phyloP scores from a whole-genome alignment of 768 basidiomycete genomes.

The Calocera viscosa region DNA sequence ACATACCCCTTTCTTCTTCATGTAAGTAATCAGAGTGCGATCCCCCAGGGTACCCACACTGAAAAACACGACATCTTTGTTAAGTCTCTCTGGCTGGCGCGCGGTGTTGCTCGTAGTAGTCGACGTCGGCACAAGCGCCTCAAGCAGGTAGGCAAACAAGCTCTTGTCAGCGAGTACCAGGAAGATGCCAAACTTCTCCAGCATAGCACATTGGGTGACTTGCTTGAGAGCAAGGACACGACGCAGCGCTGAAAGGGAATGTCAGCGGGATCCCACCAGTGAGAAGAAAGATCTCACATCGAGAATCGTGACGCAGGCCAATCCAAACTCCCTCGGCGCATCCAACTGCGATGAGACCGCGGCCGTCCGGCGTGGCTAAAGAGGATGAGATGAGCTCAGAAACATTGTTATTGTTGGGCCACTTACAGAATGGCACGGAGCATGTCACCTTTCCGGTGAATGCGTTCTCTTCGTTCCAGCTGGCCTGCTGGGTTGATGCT shows the following conservation, averaged over 20 bases:
- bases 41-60: conserved; percentile 78
- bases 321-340: conserved; percentile 96
- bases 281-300: conserved; percentile 37
- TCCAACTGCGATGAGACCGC: conserved; percentile 80
- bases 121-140: conserved; percentile 85
- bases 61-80: conserved; percentile 91
- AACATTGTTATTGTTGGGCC: neutral
- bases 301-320: conserved; percentile 76
- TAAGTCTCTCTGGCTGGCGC: conserved; percentile 79
- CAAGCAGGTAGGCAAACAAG: conserved; percentile 88
- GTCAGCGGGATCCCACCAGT: neutral
- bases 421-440: conserved; percentile 78
- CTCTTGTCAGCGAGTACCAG: conserved; percentile 90
- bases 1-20: conserved; percentile 82
- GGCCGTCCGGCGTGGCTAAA: conserved; percentile 68
- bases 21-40: conserved; percentile 83
- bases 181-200: conserved; percentile 94
- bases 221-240: conserved; percentile 86
- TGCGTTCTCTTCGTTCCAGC: conserved; percentile 56
- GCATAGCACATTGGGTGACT: conserved; percentile 90
- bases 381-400: conserved; percentile 14
- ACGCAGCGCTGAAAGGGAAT: conserved; percentile 52
- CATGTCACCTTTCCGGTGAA: conserved; percentile 83
- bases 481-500: conserved; percentile 24
- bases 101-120: conserved; percentile 47